These are phyloP conservation scores for Populus hybrid DNA, from an alignment of 441 rosid species.

Conservation along the genomic window DNA sequence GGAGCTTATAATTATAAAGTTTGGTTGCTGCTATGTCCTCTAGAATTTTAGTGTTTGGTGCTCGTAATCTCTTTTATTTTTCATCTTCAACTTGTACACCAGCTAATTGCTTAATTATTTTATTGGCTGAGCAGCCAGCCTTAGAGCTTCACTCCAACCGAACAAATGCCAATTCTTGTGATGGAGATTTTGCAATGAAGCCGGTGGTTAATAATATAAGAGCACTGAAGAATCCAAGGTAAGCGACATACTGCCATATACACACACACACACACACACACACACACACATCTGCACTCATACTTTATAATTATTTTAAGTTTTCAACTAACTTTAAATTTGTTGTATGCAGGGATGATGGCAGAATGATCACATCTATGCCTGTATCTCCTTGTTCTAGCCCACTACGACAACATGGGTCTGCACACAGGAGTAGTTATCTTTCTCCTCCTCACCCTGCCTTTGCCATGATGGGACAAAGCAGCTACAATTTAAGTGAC, in stretches of 20 bases:
- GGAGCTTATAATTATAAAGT: background rate
- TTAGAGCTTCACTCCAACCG: conserved; percentile 58
- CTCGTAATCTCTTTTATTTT: background rate
- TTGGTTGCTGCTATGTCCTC: background rate
- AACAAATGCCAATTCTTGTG: conserved; percentile 30
- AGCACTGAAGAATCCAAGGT: conserved; percentile 64
- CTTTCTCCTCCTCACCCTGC: conserved; percentile 80
- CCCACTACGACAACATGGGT: conserved; percentile 65
- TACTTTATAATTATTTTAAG: background rate
- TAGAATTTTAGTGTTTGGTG: background rate
- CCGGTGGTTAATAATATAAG: conserved; percentile 35
- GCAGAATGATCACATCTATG: conserved; percentile 64
- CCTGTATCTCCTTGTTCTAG: conserved; percentile 95
- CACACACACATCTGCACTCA: background rate
- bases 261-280: no score
- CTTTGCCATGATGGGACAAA: conserved; percentile 47
- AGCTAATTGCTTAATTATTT: conserved; percentile 18
- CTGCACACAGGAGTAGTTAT: conserved; percentile 61
- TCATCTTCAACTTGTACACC: background rate
- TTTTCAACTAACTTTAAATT: background rate
- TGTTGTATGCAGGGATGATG: conserved; percentile 52
- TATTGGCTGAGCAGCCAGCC: conserved; percentile 50
- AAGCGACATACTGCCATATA: conserved; percentile 5
- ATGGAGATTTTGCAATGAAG: conserved; percentile 47
- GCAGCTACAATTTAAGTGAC: conserved; percentile 50